These are phyloP conservation scores for Allantophomopsis cytisporea DNA, from an alignment of 2,329 filamentous ascomycete genomes.

Conservation along the genomic window DNA sequence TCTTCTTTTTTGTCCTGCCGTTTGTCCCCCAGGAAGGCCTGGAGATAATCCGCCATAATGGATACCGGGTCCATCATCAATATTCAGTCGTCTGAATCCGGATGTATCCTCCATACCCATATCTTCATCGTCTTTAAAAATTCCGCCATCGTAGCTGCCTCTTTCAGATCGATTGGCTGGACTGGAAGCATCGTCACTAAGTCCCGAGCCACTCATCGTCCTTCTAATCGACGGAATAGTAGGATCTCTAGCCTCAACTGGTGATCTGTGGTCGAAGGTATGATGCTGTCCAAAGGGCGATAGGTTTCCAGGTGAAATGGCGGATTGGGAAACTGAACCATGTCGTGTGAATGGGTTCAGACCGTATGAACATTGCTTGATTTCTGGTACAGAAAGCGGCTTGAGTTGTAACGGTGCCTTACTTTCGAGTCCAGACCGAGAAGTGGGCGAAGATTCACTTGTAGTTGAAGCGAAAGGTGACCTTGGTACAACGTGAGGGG, in stretches of 20 bases:
- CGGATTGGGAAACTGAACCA: slow-evolving; percentile 10
- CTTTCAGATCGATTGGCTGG: slow-evolving; percentile 36
- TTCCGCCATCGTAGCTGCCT: slow-evolving; percentile 47
- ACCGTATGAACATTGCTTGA: slow-evolving; percentile 1
- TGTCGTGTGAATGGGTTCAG: slow-evolving; percentile 1
- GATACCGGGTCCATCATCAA: slow-evolving; percentile 31
- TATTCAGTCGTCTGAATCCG: slow-evolving; percentile 33
- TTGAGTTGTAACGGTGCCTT: slow-evolving; percentile 16
- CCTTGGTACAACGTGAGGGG: slow-evolving; percentile 14
- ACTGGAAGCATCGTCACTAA: slow-evolving; percentile 33
- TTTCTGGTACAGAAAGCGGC: slow-evolving; percentile 20
- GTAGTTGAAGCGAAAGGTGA: slow-evolving; percentile 16
- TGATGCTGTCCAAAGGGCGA: background rate
- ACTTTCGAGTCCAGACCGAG: slow-evolving; percentile 15
- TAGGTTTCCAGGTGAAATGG: slow-evolving; percentile 13
- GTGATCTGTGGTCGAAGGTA: too few relatives aligned
- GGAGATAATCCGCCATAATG: slow-evolving; percentile 15
- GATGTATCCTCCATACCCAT: slow-evolving; percentile 36
- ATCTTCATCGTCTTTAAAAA: slow-evolving; percentile 24
- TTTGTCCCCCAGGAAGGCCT: slow-evolving; percentile 36
- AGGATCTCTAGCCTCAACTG: too few relatives aligned
- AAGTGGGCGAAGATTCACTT: slow-evolving; percentile 18
- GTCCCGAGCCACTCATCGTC: background rate
- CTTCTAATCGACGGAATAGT: background rate
- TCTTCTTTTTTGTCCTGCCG: slow-evolving; percentile 16